Percentiles rank a stretch among this genome's conserved stretches.
These are phyloP conservation scores for Alopecurus myosuroides DNA, from an alignment of 176 grass and related monocot genomes.

Conservation along the genomic window DNA sequence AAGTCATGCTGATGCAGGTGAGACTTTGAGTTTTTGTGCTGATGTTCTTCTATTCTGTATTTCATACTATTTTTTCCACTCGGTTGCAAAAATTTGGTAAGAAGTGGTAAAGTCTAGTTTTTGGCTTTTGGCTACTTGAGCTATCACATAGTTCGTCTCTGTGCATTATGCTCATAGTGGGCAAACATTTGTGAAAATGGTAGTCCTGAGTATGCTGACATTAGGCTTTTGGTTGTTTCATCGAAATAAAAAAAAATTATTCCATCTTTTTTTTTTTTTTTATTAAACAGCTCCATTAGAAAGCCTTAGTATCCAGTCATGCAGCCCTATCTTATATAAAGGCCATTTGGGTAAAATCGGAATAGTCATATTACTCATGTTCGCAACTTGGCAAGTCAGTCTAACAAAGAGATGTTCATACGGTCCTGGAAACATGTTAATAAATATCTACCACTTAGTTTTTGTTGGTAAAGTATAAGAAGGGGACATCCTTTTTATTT, in stretches of 20 bases:
- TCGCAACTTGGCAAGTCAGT: neutral
- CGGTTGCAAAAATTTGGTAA: neutral
- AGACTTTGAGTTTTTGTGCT: neutral
- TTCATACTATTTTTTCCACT: neutral
- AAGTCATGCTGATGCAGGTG: slow-evolving; percentile 20
- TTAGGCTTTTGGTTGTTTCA: neutral
- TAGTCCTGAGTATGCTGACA: neutral
- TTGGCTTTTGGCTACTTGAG: neutral
- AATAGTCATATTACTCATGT: neutral
- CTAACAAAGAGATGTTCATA: neutral
- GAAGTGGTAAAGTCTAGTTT: neutral
- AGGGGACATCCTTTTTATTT: neutral
- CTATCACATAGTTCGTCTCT: neutral
- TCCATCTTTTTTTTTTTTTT: neutral
- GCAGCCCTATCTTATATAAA: neutral
- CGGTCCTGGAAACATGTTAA: neutral
- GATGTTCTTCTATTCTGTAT: neutral
- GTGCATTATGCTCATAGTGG: neutral
- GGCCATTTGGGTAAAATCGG: neutral
- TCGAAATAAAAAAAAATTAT: neutral
- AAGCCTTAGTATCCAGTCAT: neutral
- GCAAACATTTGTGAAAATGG: neutral
- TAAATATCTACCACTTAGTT: neutral
- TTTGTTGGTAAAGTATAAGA: neutral
- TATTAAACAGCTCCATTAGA: neutral